Conservation (phyloP, 148 eudicot genomes). For the Simmondsia chinensis region DNA sequence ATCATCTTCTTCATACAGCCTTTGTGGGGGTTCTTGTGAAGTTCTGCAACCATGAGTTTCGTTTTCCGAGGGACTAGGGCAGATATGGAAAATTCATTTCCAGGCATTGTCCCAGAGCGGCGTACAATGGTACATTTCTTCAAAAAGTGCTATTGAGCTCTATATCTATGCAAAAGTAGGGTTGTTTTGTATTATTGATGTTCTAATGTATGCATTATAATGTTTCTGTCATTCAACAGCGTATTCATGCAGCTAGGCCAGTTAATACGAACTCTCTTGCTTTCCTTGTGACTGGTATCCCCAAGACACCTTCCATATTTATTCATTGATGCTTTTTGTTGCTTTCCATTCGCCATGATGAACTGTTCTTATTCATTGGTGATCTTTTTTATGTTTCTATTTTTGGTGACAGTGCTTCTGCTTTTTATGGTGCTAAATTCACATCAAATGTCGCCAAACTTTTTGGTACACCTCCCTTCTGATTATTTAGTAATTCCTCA, state of each 20-base stretch:
- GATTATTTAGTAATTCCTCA: not conserved
- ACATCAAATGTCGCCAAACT: slow-evolving; percentile 86
- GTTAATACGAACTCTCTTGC: slow-evolving; percentile 84
- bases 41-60: slow-evolving; percentile 62
- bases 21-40: slow-evolving; percentile 9
- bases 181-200: too few species aligned
- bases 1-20: not conserved
- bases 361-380: not conserved
- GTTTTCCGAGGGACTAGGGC: slow-evolving; percentile 85
- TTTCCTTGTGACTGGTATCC: slow-evolving; percentile 81
- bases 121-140: slow-evolving; percentile 53
- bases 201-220: too few species aligned
- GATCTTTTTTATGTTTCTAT: not conserved
- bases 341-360: too few species aligned
- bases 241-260: slow-evolving; percentile 73
- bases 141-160: not conserved
- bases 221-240: slow-evolving; percentile 44
- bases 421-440: slow-evolving; percentile 89
- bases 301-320: not conserved
- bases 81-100: slow-evolving; percentile 75
- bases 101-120: slow-evolving; percentile 74
- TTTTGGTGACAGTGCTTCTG: slow-evolving; percentile 55
- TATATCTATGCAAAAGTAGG: too few species aligned
- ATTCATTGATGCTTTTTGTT: too few species aligned
- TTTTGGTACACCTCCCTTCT: slow-evolving; percentile 48